Percentiles rank a stretch among this genome's conserved stretches.
phyloP scores from a whole-genome alignment of 148 eudicot species.

The Amaranthus hypochondriacus region DNA sequence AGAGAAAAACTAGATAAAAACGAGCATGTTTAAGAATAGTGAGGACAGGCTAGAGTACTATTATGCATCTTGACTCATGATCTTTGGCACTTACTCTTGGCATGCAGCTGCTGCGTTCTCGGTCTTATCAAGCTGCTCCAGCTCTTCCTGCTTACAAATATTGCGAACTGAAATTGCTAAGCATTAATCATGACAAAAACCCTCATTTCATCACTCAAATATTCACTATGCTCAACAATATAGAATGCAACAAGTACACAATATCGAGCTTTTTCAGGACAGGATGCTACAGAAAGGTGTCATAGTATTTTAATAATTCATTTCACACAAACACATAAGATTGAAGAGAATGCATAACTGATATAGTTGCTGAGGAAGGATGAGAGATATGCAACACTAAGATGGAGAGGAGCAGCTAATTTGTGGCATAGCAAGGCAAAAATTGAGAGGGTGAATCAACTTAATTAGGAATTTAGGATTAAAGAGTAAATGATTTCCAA shows the following conservation, averaged over 20 bases:
- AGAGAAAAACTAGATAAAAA: too few relatives aligned
- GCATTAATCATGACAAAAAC: conserved; percentile 9
- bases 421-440: too few relatives aligned
- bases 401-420: too few relatives aligned
- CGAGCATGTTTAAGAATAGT: too few relatives aligned
- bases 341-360: too few relatives aligned
- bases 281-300: not conserved
- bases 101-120: conserved; percentile 65
- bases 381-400: too few relatives aligned
- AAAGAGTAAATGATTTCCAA: too few relatives aligned
- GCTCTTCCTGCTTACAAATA: conserved; percentile 58
- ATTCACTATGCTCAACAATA: not conserved
- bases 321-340: too few relatives aligned
- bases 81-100: conserved; percentile 60
- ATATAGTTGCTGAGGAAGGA: too few relatives aligned
- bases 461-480: too few relatives aligned
- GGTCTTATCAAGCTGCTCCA: conserved; percentile 65
- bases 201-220: not conserved
- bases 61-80: not conserved
- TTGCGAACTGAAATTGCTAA: conserved; percentile 13
- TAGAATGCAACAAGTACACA: not conserved
- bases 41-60: not conserved
- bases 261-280: not conserved
- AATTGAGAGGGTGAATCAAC: too few relatives aligned
- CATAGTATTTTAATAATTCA: not conserved